These are phyloP conservation scores for Coemansia javaensis DNA, from an alignment of 192 early-diverging fungal species.

Conservation along the genomic window DNA sequence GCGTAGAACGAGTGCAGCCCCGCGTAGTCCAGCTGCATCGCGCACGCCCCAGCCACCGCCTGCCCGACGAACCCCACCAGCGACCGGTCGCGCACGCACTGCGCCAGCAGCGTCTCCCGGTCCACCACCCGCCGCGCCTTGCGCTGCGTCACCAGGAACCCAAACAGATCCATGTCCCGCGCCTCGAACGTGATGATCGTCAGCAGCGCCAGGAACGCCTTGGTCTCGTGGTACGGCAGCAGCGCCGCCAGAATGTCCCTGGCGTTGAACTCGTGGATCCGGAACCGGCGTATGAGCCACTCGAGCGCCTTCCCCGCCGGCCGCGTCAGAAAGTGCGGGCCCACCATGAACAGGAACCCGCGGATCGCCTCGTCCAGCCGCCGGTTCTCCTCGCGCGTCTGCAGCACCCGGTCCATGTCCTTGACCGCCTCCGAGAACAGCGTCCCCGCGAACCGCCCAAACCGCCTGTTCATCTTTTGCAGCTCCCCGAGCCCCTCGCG, in stretches of 20 bases:
- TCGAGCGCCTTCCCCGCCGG: slow-evolving; percentile 86
- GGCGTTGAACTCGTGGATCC: slow-evolving; percentile 85
- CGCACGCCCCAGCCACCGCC: slow-evolving; percentile 49
- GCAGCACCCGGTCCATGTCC: slow-evolving; percentile 69
- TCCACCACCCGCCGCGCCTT: slow-evolving; percentile 58
- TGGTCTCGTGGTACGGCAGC: slow-evolving; percentile 92
- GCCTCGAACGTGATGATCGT: slow-evolving; percentile 65
- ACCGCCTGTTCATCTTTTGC: slow-evolving; percentile 56
- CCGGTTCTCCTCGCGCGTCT: slow-evolving; percentile 74
- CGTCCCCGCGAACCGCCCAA: slow-evolving; percentile 61
- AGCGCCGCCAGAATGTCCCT: slow-evolving; percentile 70
- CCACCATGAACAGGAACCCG: slow-evolving; percentile 69
- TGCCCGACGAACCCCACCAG: slow-evolving; percentile 77
- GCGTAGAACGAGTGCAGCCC: slow-evolving; percentile 40
- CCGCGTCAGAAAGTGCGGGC: slow-evolving; percentile 79
- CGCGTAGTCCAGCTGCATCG: slow-evolving; percentile 19
- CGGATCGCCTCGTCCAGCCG: slow-evolving; percentile 72
- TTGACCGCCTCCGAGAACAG: slow-evolving; percentile 82
- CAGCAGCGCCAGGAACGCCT: slow-evolving; percentile 78
- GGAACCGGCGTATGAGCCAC: slow-evolving; percentile 82
- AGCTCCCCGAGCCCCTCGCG: slow-evolving; percentile 75
- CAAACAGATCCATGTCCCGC: slow-evolving; percentile 37
- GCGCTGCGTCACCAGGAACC: slow-evolving; percentile 39
- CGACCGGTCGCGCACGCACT: slow-evolving; percentile 61
- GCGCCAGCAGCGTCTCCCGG: slow-evolving; percentile 65